Base-by-base conservation (phyloP, 2,329 filamentous ascomycete species). In the Parasarocladium wereldwijsianum region DNA sequence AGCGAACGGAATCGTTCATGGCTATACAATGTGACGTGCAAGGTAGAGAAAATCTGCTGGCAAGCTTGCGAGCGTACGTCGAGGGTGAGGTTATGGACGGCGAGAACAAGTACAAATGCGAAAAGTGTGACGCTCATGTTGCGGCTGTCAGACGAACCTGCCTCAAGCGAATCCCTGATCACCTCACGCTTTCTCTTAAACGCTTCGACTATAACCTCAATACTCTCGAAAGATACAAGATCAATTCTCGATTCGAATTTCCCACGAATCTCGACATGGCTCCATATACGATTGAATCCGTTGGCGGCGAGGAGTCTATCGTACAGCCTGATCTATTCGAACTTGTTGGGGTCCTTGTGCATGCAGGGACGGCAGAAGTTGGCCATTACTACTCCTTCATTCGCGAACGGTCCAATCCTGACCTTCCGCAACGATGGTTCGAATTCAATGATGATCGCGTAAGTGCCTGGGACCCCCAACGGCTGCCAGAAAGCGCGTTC, bases 301-400 rank as follows among this genome's bases (percentile, higher is more conserved):
- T 14, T 4, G 55, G 62, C 2, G 51, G 60, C 4, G 57, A 65
- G 17, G n/a, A n/a, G n/a, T n/a, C n/a, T n/a, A n/a, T 13, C 3
- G 52, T 56, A 4, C 54, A 70, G 25, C 67, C 76, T 22, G 90
- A 98, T 50, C 51, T 81, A 1, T 98, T 96, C 44, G 84, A 94
- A 51, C 66, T 98, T 3, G 86, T 93, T n/a, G 90, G 90, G 3
- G 73, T 98, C 26, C 71, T 98, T 12, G 84, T 98, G 2, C 90
- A 98, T 49, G 79, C 81, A 10, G 90, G 90, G 11, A 93, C 81
- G 3, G 85, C 87, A 9, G 84, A 94, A 46, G 87, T 84, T 17
- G 90, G 90, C 0, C 90, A 98, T 50, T 98, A 98, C 55, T 96
- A 94, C 54, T 96, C 87, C 0, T 96, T 85, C 49, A 84, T 92